Base-by-base conservation (phyloP, 352 stramenopile genomes). In the Phytophthora agathidicida region DNA sequence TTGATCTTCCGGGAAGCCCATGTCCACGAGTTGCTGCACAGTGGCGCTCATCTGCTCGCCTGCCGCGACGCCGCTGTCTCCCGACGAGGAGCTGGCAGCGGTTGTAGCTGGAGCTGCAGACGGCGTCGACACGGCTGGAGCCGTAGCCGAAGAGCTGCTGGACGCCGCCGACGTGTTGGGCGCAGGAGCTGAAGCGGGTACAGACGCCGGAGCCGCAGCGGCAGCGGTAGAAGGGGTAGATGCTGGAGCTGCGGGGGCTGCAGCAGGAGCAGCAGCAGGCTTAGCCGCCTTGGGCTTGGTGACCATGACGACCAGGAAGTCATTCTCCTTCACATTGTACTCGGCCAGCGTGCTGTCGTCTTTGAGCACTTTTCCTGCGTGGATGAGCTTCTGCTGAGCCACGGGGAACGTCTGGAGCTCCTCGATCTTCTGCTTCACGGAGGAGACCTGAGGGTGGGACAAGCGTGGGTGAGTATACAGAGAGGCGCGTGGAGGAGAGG, bases 291-390 rank as follows among this genome's bases (percentile, higher is more conserved):
- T 94, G 14, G 85, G 83, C 75, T 96, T 96, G 42, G 86, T 92
- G 42, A 94, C 84, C 81, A 96, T 92, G 31, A 92, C 86, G 33
- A 96, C 86, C 17, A 96, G 67, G 58, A 96, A 96, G 58, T 93
- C 85, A 52, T 91, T 93, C 60, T 94, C 86, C 70, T 93, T 93
- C 35, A 96, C 68, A 52, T 85, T 91, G 71, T 93, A 95, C 62
- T 94, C 83, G 24, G 73, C 63, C 19, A 96, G 67, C 41, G 73
- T 68, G 53, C 80, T 90, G 22, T 96, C 85, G 37, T 96, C 86
- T 62, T 92, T 94, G 37, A 96, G 81, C 42, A 96, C 86, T 71
- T 96, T 96, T 20, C 88, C 83, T 10, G 84, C 82, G 51, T 96
- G 83, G 47, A 96, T 96, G 39, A 96, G 83, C 65, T 94, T 94